Evolutionary conservation across 1,139 yeast genomes (phyloP), one percentile per base, ranked within the genome.

Genomic region (Taphrina betulina): DNA sequence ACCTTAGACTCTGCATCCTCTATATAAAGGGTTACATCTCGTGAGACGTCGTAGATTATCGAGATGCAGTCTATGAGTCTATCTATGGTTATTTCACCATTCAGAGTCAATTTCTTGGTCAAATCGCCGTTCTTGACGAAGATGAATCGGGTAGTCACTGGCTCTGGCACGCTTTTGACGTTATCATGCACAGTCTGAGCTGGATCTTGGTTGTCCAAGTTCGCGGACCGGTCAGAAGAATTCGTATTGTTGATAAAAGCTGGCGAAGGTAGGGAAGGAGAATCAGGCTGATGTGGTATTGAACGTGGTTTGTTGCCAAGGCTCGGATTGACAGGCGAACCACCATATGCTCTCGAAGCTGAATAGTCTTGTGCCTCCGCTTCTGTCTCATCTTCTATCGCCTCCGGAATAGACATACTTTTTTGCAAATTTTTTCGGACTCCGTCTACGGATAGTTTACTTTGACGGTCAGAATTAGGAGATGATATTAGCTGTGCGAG

Each of bases 21-120:
- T 5, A 89, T 75, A 64, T 86, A 85, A 31, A 92, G 94, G 0
- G 92, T 78, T 65, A 84, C 87, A 1, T 94, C 88, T 71, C 89
- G 90, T 65, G 82, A 86, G 65, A 90, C 95, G 20, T 89, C 87
- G 67, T 90, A 92, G 29, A 85, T 70, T 1, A 88, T 74, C 51
- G 95, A 75, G 41, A 90, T 67, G 0, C 87, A 74, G 3, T 87
- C 83, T 63, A 83, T 76, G 0, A 83, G 74, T 2, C 80, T 54
- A 7, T 67, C 75, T 0, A 84, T 82, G 3, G 74, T 68, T 1
- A 77, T 72, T 1, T 68, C 64, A 20, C 3, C 29, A 23, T 8
- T 38, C n/a, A 36, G 31, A 8, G 26, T 19, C 8, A 19, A 33
- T 19, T 36, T 53, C 38, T 28, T 45, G 17, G 34, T 35, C 17